A percentile compares a stretch with the other conserved stretches of the same genome.
These are phyloP conservation scores for Sclerotinia subarctica DNA, from an alignment of 2,329 filamentous ascomycete species.

Conservation along the genomic window DNA sequence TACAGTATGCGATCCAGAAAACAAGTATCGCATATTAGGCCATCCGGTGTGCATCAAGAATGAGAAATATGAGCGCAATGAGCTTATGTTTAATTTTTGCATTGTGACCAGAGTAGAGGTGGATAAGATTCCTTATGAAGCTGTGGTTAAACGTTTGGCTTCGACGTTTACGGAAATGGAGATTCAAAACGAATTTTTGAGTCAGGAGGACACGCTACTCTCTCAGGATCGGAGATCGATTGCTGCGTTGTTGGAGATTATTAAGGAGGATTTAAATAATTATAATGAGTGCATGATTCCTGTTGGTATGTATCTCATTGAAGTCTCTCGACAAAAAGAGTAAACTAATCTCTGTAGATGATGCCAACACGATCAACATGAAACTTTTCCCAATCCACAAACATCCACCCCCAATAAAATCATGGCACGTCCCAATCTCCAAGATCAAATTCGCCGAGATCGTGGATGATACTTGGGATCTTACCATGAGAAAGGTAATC, in stretches of 20 bases:
- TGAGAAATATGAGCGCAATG: conserved; percentile 80
- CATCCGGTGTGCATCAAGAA: conserved; percentile 86
- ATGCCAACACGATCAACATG: conserved; percentile 92
- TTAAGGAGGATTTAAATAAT: conserved; percentile 86
- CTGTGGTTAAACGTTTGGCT: conserved; percentile 81
- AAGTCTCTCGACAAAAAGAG: not conserved
- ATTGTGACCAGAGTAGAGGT: conserved; percentile 69
- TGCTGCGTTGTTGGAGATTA: conserved; percentile 77
- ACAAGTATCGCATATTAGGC: conserved; percentile 74
- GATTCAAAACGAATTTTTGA: conserved; percentile 83
- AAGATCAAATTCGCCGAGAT: conserved; percentile 64
- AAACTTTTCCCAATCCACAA: conserved; percentile 86
- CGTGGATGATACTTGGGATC: conserved; percentile 67
- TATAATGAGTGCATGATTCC: conserved; percentile 99
- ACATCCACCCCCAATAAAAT: conserved; percentile 71
- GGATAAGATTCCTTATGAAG: conserved; percentile 77
- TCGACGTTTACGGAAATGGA: conserved; percentile 85
- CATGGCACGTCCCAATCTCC: conserved; percentile 86
- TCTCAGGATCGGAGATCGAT: conserved; percentile 62
- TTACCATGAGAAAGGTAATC: conserved; percentile 76
- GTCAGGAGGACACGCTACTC: conserved; percentile 42
- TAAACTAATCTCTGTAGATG: conserved; percentile 54
- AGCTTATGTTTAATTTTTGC: conserved; percentile 98
- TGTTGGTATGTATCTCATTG: conserved; percentile 62
- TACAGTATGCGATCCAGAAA: conserved; percentile 68